These are phyloP conservation scores for Lathyrus tuberosus DNA, from an alignment of 306 rosid species.

Conservation along the genomic window DNA sequence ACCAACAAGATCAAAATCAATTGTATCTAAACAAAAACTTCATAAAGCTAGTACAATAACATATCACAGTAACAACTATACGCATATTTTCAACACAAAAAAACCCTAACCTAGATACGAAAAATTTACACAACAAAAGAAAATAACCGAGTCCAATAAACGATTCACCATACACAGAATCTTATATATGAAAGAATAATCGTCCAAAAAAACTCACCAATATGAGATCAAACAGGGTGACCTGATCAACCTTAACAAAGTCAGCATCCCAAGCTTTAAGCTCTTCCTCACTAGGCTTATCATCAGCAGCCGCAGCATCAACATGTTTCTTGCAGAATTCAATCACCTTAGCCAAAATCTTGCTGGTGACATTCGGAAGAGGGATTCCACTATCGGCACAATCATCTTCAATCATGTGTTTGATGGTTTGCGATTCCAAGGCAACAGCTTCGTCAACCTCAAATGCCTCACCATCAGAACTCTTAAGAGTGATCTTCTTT, in stretches of 20 bases:
- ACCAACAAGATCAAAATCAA: neutral
- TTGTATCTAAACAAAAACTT: too few species aligned
- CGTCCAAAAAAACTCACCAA: constrained; percentile 41
- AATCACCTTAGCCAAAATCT: constrained; percentile 78
- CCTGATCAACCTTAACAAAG: constrained; percentile 77
- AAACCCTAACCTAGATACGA: neutral
- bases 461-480: constrained; percentile 74
- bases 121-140: neutral
- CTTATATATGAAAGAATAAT: too few species aligned
- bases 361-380: constrained; percentile 74
- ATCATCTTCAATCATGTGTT: constrained; percentile 75
- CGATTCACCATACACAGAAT: neutral
- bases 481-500: constrained; percentile 65
- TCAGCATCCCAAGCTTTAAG: constrained; percentile 73
- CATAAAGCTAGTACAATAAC: too few species aligned
- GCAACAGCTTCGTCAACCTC: constrained; percentile 83
- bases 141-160: neutral
- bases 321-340: constrained; percentile 78
- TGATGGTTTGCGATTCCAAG: constrained; percentile 73
- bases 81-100: too few species aligned
- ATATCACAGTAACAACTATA: too few species aligned
- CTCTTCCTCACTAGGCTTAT: constrained; percentile 54
- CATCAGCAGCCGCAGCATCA: constrained; percentile 48
- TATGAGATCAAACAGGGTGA: constrained; percentile 77
- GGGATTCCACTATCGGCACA: constrained; percentile 74